Base-by-base conservation (phyloP, 768 basidiomycete genomes). In the Coprinellus aureogranulatus region DNA sequence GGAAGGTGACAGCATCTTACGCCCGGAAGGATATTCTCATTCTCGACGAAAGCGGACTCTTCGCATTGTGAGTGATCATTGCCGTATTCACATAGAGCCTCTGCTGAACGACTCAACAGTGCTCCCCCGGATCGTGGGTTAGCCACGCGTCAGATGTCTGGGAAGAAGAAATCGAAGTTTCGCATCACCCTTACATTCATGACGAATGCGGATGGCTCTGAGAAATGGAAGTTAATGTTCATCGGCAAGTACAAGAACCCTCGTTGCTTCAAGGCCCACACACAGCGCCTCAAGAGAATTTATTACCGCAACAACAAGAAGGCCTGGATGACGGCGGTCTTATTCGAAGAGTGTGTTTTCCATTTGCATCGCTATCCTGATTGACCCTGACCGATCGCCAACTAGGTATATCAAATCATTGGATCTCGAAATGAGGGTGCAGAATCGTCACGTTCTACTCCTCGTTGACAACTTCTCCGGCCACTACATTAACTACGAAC, bases 251-350 rank as follows among this genome's bases (percentile, higher is more conserved):
- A 62, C 16, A 67, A 57, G 50, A 61, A 58, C 44, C 76, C 70
- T 18, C 66, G 64, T 5, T 68, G 54, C 50, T 76, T 74, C 61
- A 65, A 65, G 31, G 68, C 67, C 42, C 59, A 63, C 41, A 65
- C 58, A 2, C 52, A 39, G 18, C 54, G 8, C 34, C 34, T 65
- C 34, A 61, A 34, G n/a, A 71, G 70, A 2, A 72, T 75, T 57
- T 68, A 74, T 64, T 78, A 77, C 56, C 56, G 63, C 2, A 67
- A 70, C 59, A 75, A 76, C 63, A 68, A 64, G 58, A 77, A 64
- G 52, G 69, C 72, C 3, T 77, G 75, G 75, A 76, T 78, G 76
- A 76, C 66, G 44, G 25, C 59, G 16, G 58, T 58, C 3, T 50
- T 75, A 1, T 77, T 70, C 58, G 61, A 75, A 57, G 71, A 74